phyloP scores from a whole-genome alignment of 305 asterid genomes.

The Rubia balearica region DNA sequence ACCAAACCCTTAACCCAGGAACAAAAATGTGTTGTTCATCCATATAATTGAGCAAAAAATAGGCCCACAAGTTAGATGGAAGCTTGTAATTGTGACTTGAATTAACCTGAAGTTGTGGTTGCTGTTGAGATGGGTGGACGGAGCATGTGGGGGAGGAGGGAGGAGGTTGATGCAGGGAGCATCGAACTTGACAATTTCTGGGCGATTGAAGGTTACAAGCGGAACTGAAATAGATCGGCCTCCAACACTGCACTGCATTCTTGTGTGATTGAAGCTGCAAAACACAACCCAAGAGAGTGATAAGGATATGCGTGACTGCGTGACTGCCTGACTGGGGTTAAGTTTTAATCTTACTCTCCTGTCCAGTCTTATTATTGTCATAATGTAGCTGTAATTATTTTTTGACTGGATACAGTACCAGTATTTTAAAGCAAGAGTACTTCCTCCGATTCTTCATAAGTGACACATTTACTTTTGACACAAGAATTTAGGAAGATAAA shows the following conservation, averaged over 20 bases:
- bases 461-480: too few species aligned
- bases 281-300: not conserved
- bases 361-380: too few species aligned
- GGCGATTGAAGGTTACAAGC: constrained; percentile 8
- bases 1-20: not conserved
- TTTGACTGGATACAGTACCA: too few species aligned
- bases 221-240: not conserved
- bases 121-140: constrained; percentile 5
- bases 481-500: too few species aligned
- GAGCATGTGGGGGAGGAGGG: constrained; percentile 6
- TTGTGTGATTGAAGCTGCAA: not conserved
- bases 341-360: too few species aligned
- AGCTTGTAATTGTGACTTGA: not conserved
- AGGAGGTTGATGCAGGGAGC: not conserved
- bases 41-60: not conserved
- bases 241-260: constrained; percentile 6
- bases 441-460: too few species aligned
- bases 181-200: not conserved
- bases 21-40: not conserved
- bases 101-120: constrained; percentile 11
- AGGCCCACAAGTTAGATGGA: not conserved
- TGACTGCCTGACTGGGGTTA: too few species aligned
- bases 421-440: too few species aligned
- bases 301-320: not conserved
- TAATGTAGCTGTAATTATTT: too few species aligned